phyloP scores from a whole-genome alignment of 768 basidiomycete species.

The Suillus subaureus region DNA sequence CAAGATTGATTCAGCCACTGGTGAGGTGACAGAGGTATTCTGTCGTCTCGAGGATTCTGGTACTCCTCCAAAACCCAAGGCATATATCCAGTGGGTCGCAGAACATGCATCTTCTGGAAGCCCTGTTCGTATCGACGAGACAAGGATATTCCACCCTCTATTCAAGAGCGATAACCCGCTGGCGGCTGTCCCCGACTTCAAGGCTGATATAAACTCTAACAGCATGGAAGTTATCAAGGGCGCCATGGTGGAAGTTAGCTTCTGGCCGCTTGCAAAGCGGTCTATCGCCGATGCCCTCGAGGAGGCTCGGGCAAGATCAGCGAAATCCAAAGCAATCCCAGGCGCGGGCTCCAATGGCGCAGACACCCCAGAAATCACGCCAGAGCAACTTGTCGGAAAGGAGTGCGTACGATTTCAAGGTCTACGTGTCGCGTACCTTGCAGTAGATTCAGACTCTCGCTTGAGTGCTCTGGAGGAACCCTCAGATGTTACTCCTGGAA shows the following conservation, averaged over 20 bases:
- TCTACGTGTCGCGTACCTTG: slow-evolving; percentile 92
- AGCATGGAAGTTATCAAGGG: slow-evolving; percentile 80
- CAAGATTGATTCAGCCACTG: slow-evolving; percentile 71
- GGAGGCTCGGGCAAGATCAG: slow-evolving; percentile 65
- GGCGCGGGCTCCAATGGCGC: slow-evolving; percentile 39
- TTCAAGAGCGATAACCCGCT: slow-evolving; percentile 94
- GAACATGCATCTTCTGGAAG: slow-evolving; percentile 77
- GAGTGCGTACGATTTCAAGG: slow-evolving; percentile 98
- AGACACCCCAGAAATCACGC: slow-evolving; percentile 69
- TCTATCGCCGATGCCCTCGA: slow-evolving; percentile 63
- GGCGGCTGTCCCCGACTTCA: slow-evolving; percentile 69
- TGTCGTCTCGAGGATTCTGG: slow-evolving; percentile 77
- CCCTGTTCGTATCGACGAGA: slow-evolving; percentile 86
- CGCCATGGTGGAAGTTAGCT: slow-evolving; percentile 87
- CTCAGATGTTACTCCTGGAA: slow-evolving; percentile 41
- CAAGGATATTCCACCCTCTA: slow-evolving; percentile 87
- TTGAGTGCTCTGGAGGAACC: slow-evolving; percentile 64
- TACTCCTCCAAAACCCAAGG: slow-evolving; percentile 76
- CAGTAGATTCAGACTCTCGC: slow-evolving; percentile 84
- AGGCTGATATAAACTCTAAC: slow-evolving; percentile 78
- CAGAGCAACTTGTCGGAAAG: slow-evolving; percentile 80
- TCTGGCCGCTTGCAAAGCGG: slow-evolving; percentile 79
- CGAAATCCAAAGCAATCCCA: slow-evolving; percentile 54
- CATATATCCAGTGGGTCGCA: slow-evolving; percentile 97
- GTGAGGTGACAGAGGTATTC: slow-evolving; percentile 77